Conservation (phyloP, 495 filamentous ascomycete genomes). For the Talaromyces ruber region DNA sequence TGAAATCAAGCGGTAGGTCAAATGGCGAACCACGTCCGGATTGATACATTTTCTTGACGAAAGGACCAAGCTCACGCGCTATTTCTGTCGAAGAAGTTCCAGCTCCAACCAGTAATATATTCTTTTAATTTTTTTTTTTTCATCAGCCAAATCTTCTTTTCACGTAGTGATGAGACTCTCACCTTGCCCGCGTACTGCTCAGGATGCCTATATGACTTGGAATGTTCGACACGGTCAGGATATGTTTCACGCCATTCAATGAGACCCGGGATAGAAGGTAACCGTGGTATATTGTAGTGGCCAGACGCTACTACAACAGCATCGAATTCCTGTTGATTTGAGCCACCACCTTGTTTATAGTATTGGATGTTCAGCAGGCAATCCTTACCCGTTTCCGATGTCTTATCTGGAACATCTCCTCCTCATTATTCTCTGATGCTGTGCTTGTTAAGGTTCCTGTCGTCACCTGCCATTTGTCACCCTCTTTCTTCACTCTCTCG, state of each 20-base stretch:
- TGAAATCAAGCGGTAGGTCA: background rate
- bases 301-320: conserved; percentile 76
- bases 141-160: background rate
- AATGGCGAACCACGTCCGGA: background rate
- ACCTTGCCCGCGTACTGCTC: background rate
- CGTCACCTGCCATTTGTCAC: background rate
- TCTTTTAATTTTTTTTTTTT: background rate
- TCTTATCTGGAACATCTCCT: background rate
- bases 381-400: background rate
- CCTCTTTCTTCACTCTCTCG: background rate
- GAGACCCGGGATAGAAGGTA: conserved; percentile 56
- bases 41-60: background rate
- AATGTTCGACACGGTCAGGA: conserved; percentile 64
- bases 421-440: background rate
- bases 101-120: background rate
- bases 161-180: background rate
- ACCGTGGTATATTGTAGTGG: conserved; percentile 63
- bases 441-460: background rate
- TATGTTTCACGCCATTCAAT: conserved; percentile 46
- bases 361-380: background rate
- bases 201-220: conserved; percentile 53
- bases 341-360: background rate
- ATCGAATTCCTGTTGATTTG: conserved; percentile 37
- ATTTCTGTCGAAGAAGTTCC: background rate
- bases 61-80: background rate